Conservation (phyloP, 129 eudicot genomes). For the Escallonia herrerae region DNA sequence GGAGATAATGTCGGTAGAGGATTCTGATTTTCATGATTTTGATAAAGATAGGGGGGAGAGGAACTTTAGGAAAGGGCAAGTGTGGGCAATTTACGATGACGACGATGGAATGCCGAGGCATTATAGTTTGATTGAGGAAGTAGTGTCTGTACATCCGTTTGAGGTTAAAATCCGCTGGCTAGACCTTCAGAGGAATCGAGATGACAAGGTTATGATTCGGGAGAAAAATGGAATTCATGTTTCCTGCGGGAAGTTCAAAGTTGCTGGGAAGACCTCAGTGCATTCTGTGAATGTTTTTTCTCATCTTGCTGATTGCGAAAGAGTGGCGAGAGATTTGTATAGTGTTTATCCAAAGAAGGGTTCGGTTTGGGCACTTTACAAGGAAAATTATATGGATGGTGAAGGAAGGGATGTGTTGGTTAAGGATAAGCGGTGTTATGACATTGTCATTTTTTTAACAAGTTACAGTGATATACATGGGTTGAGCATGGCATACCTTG, state of each 20-base stretch:
- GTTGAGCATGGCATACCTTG: conserved; percentile 73
- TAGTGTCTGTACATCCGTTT: conserved; percentile 61
- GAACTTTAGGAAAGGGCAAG: conserved; percentile 78
- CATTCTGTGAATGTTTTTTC: conserved; percentile 62
- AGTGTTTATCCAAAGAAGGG: conserved; percentile 82
- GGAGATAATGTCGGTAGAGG: conserved; percentile 61
- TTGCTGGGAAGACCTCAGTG: conserved; percentile 40
- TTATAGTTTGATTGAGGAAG: conserved; percentile 67
- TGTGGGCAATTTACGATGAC: conserved; percentile 84
- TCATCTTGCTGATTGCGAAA: conserved; percentile 61
- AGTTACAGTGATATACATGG: conserved; percentile 78
- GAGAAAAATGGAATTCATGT: conserved; percentile 43
- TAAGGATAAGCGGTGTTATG: conserved; percentile 34
- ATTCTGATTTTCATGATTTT: conserved; percentile 85
- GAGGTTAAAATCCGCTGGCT: conserved; percentile 70
- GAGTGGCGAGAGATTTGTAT: conserved; percentile 78
- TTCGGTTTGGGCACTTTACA: conserved; percentile 83
- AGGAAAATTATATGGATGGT: conserved; percentile 23
- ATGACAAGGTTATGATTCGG: conserved; percentile 27
- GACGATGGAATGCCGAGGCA: conserved; percentile 92
- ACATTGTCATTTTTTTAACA: conserved; percentile 62
- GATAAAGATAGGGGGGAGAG: conserved; percentile 67
- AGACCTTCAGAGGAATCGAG: conserved; percentile 45
- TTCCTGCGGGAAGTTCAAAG: conserved; percentile 78
- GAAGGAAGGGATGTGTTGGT: conserved; percentile 19